These are phyloP conservation scores for Pecoramyces ruminantium DNA, from an alignment of 192 early-diverging fungal species.

Conservation along the genomic window DNA sequence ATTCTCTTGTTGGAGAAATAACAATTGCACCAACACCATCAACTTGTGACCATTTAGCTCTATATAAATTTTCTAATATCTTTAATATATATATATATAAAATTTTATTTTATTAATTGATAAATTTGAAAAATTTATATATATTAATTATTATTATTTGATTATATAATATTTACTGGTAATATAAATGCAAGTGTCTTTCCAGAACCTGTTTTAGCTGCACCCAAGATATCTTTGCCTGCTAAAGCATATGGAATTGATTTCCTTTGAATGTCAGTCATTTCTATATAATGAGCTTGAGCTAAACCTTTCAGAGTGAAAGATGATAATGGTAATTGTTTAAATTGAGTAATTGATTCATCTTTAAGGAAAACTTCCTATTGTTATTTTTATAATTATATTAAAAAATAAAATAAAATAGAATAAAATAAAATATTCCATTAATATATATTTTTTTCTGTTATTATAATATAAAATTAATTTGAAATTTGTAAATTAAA, in stretches of 20 bases:
- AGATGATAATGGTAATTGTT: constrained; percentile 8
- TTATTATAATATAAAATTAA: no score
- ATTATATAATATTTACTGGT: constrained; percentile 15
- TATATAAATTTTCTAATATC: constrained; percentile 70
- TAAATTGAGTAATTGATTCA: constrained; percentile 5
- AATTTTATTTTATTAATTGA: background rate
- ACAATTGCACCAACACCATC: constrained; percentile 70
- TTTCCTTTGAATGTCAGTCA: constrained; percentile 86
- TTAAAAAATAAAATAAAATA: background rate
- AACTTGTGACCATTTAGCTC: constrained; percentile 60
- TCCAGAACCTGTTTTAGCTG: constrained; percentile 73
- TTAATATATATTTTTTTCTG: no score
- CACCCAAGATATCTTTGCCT: constrained; percentile 59
- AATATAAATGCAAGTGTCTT: constrained; percentile 68
- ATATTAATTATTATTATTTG: background rate
- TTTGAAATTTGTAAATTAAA: no score
- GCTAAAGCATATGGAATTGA: constrained; percentile 51
- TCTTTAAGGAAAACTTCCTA: constrained; percentile 2
- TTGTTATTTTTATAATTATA: no score
- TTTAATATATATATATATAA: no score
- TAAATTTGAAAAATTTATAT: no score
- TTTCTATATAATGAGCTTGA: constrained; percentile 68
- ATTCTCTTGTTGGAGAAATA: constrained; percentile 68
- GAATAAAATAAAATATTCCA: no score
- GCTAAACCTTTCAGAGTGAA: constrained; percentile 35